phyloP scores from a whole-genome alignment of 495 filamentous ascomycete genomes.

The Penicillium cosmopolitanum region DNA sequence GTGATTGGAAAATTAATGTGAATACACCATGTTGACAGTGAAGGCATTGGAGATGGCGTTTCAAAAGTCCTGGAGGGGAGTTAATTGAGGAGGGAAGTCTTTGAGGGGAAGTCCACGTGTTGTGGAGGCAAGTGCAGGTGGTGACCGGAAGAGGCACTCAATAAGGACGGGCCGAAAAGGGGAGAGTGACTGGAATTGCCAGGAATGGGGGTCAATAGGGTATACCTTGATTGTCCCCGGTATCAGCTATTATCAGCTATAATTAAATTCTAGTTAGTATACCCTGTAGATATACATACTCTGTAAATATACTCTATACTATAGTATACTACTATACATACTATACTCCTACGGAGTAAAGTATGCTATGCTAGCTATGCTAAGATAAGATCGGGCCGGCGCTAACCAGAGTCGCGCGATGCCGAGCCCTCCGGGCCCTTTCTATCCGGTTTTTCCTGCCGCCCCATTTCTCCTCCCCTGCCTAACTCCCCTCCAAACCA shows the following conservation, averaged over 20 bases:
- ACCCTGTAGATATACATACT: neutral
- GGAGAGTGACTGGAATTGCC: neutral
- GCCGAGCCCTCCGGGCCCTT: slow-evolving; percentile 48
- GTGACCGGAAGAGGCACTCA: neutral
- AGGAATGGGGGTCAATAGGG: slow-evolving; percentile 18
- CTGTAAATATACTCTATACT: neutral
- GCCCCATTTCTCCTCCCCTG: slow-evolving; percentile 12
- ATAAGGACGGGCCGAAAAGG: neutral
- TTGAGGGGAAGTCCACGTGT: neutral
- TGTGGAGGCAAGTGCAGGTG: neutral
- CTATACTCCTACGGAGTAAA: neutral
- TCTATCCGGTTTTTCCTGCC: slow-evolving; percentile 42
- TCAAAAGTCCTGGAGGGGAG: neutral
- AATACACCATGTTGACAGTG: neutral
- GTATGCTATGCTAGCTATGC: neutral
- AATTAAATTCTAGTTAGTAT: neutral
- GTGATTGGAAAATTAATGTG: no score
- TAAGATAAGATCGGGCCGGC: slow-evolving; percentile 50
- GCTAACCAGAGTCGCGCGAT: slow-evolving; percentile 27
- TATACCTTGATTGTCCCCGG: no score
- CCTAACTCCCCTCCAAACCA: slow-evolving; percentile 5
- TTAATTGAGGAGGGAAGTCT: neutral
- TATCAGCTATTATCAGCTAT: no score
- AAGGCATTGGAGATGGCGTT: neutral
- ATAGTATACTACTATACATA: neutral